Conservation (phyloP, 2,329 filamentous ascomycete species). For the Apiospora aurea region DNA sequence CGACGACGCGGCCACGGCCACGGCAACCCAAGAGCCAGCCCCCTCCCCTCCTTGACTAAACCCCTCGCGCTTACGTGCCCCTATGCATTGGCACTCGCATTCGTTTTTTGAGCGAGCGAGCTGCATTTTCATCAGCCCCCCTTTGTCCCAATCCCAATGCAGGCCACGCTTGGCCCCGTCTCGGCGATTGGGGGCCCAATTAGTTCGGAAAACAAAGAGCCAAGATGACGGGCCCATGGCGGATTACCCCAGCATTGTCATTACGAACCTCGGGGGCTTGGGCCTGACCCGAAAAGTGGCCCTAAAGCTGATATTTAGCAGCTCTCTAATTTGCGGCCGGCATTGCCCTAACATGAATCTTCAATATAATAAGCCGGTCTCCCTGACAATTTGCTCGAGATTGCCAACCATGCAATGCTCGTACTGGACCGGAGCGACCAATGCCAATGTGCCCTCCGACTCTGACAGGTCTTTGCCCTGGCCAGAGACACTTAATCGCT, state of each 20-base stretch:
- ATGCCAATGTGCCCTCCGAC: not conserved
- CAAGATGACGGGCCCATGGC: not conserved
- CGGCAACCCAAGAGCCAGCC: not conserved
- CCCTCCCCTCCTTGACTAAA: not conserved
- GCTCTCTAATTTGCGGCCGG: conserved; percentile 6
- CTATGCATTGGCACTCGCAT: not conserved
- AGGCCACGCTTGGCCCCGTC: not conserved
- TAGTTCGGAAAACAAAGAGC: not conserved
- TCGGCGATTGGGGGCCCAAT: not conserved
- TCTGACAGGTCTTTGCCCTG: not conserved
- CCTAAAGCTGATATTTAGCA: not conserved
- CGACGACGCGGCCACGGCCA: not conserved
- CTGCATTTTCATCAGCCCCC: not conserved
- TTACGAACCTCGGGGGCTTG: not conserved
- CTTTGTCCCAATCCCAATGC: not conserved
- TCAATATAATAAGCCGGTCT: conserved; percentile 13
- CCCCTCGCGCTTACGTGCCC: not conserved
- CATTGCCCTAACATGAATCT: conserved; percentile 7
- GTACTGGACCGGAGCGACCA: not conserved
- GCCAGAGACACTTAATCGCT: not conserved
- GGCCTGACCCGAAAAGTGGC: conserved; percentile 5
- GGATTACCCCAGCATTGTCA: conserved; percentile 20
- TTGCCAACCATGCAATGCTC: conserved; percentile 3
- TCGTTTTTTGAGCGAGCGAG: not conserved
- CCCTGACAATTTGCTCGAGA: conserved; percentile 7